These are phyloP conservation scores for Dactylellina sp. DNA, from an alignment of 2,329 filamentous ascomycete genomes.

Conservation along the genomic window DNA sequence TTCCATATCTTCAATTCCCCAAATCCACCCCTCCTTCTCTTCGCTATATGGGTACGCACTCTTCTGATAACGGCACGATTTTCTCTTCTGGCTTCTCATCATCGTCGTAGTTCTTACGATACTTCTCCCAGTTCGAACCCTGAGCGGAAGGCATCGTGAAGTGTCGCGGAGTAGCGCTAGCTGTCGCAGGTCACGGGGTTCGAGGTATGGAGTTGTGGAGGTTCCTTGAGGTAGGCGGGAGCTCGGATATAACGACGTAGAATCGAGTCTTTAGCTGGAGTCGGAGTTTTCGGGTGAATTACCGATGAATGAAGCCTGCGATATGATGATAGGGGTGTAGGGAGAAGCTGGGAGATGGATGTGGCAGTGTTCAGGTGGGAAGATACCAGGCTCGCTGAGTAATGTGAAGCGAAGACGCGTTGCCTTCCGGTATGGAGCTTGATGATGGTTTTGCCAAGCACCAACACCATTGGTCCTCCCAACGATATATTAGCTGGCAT, in stretches of 20 bases:
- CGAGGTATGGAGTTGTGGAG: conserved; percentile 53
- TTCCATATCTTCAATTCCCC: conserved; percentile 12
- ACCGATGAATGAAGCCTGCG: conserved; percentile 25
- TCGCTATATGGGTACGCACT: conserved; percentile 71
- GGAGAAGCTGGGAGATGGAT: conserved; percentile 43
- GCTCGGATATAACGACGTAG: not conserved
- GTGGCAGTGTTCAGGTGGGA: conserved; percentile 20
- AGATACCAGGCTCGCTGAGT: conserved; percentile 51
- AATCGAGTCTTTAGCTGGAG: not conserved
- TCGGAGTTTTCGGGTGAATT: conserved; percentile 1
- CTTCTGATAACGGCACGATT: conserved; percentile 95
- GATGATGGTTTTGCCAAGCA: conserved; percentile 47
- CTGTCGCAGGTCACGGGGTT: conserved; percentile 45
- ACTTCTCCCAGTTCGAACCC: conserved; percentile 97
- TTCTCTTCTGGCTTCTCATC: conserved; percentile 99
- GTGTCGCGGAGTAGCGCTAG: conserved; percentile 20
- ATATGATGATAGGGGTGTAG: conserved; percentile 15
- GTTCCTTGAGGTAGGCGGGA: not conserved
- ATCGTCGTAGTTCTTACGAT: conserved; percentile 95
- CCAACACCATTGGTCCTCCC: conserved; percentile 32
- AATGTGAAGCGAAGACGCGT: conserved; percentile 53
- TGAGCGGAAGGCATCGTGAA: conserved; percentile 85
- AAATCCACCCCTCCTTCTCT: conserved; percentile 7
- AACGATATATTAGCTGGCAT: no score
- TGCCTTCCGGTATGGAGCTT: conserved; percentile 37